Evolutionary conservation across 2,329 filamentous ascomycete genomes (phyloP).

Genomic region (Penicillium glabrum): DNA sequence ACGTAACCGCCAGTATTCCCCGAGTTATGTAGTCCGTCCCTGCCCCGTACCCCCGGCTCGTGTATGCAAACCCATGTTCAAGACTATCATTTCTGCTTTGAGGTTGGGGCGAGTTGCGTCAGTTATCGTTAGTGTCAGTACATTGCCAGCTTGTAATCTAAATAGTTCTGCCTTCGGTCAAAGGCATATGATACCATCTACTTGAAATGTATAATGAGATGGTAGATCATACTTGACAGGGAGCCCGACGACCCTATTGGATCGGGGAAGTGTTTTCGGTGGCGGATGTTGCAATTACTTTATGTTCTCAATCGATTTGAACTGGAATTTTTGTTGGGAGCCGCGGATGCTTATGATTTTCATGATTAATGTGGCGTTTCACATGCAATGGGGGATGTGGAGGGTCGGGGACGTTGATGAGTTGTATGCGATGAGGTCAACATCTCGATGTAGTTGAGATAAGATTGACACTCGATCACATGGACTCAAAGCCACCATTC

Average conservation of each 20-base stretch:
- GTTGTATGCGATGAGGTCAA: background rate
- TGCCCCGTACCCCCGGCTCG: background rate
- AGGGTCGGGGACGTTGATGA: background rate
- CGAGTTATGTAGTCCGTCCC: background rate
- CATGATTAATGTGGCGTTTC: background rate
- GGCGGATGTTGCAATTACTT: background rate
- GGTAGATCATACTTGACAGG: background rate
- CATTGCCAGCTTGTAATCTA: background rate
- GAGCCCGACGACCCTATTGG: background rate
- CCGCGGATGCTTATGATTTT: background rate
- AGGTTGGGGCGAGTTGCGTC: background rate
- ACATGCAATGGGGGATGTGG: background rate
- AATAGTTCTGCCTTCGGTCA: background rate
- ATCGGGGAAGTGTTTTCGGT: background rate
- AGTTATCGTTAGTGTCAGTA: background rate
- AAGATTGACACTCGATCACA: slow-evolving; percentile 15
- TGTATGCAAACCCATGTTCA: background rate
- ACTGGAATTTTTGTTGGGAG: background rate
- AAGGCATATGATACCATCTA: background rate
- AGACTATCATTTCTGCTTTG: background rate
- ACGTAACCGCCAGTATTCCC: background rate
- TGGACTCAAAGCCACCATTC: slow-evolving; percentile 10
- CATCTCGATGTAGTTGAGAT: slow-evolving; percentile 8
- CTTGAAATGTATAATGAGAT: background rate
- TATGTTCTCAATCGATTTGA: background rate